These are phyloP conservation scores for Allium sativum DNA, from an alignment of 106 monocot species.

Conservation along the genomic window DNA sequence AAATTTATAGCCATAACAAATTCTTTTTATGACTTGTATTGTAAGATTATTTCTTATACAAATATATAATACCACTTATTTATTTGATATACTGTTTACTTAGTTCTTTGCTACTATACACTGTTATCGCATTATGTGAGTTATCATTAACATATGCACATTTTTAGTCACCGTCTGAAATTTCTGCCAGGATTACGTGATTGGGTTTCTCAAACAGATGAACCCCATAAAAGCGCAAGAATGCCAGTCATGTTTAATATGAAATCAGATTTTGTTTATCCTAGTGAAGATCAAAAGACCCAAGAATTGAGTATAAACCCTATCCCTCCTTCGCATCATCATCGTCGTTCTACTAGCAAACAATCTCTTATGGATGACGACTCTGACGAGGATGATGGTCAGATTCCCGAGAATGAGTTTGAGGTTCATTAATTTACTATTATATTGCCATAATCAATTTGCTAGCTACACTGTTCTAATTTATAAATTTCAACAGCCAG, in stretches of 20 bases:
- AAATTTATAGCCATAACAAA: no score
- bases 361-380: constrained; percentile 32
- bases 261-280: constrained; percentile 12
- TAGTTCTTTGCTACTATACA: no score
- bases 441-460: background rate
- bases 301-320: constrained; percentile 5
- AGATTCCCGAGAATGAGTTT: constrained; percentile 23
- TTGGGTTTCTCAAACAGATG: constrained; percentile 55
- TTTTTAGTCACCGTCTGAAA: no score
- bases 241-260: constrained; percentile 38
- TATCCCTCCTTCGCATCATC: constrained; percentile 18
- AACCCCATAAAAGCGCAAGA: constrained; percentile 25
- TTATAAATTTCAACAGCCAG: constrained; percentile 10
- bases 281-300: constrained; percentile 19
- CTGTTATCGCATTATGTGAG: no score
- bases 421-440: constrained; percentile 19
- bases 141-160: no score
- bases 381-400: constrained; percentile 57
- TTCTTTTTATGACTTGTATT: no score
- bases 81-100: no score
- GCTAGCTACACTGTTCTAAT: constrained; percentile 1
- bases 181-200: constrained; percentile 43
- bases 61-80: no score
- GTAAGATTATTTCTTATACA: no score
- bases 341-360: constrained; percentile 15